Base-by-base conservation (phyloP, 2,329 filamentous ascomycete species). In the Aspergillus candidus region DNA sequence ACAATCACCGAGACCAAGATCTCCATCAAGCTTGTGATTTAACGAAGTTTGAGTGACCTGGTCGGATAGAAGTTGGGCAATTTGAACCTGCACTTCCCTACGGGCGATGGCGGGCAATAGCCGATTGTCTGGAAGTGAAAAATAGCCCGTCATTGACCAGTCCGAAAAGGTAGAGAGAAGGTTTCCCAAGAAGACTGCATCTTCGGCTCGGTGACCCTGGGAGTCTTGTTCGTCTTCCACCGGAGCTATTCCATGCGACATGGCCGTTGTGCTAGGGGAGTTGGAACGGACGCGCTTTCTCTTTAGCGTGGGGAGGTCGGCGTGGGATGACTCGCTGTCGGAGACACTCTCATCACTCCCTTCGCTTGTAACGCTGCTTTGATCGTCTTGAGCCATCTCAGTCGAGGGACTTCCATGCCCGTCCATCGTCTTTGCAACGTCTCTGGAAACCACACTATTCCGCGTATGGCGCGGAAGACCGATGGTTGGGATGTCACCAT, bases 31-130 rank as follows among this genome's bases (percentile, higher is more conserved):
- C 10, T 49, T 55, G 52, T 69, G 67, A 30, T 61, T 50, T 10
- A 72, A 54, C n/a, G 66, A 71, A 11, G 70, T 71, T 49, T 72
- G 69, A 3, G 67, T 69, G 37, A 72, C 52, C 55, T 71, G 68
- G 35, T 71, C 68, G 15, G 67, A 65, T 15, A 71, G 45, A 6
- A 71, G 47, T 44, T 71, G 68, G 11, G 66, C 67, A 36, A 70
- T 51, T 41, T 66, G 58, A 30, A 69, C 58, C 22, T 66, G 59
- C 32, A 61, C 57, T 37, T 69, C 68, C 35, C 55, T 63, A 35
- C 59, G 55, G 30, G 55, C 44, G 27, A 69, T 58, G 5, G 60
- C 56, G 4, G 68, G 63, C 4, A 55, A 49, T 35, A 62, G 44
- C 14, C 57, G 55, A 22, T 52, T 63, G 35, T 65, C 58, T 14